Conservation (phyloP, 495 filamentous ascomycete genomes). For the Letharia columbiana region DNA sequence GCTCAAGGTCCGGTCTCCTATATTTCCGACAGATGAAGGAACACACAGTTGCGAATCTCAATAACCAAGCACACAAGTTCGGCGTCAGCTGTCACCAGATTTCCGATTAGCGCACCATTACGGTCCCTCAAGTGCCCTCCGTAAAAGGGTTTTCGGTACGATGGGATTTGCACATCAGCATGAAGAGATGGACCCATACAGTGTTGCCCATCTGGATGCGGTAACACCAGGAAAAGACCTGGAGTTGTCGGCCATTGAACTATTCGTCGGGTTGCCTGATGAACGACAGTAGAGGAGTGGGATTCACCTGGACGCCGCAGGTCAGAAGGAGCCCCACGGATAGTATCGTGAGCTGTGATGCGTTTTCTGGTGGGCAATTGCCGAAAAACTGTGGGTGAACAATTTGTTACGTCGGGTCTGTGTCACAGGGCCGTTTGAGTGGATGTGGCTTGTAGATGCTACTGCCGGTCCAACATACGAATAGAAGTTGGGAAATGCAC, state of each 20-base stretch:
- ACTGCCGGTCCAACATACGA: too few species aligned
- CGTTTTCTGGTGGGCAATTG: not conserved
- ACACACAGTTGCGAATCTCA: too few species aligned
- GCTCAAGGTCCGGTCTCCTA: too few species aligned
- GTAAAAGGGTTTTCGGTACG: too few species aligned
- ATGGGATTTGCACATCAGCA: too few species aligned
- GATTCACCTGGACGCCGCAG: not conserved
- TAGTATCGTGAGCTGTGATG: not conserved
- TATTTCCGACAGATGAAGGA: too few species aligned
- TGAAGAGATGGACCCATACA: not conserved
- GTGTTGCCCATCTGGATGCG: not conserved
- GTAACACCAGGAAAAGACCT: not conserved
- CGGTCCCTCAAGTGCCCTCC: too few species aligned
- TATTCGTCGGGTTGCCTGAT: not conserved
- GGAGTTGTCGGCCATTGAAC: not conserved
- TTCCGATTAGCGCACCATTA: too few species aligned
- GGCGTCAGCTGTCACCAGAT: too few species aligned
- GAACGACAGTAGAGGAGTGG: not conserved
- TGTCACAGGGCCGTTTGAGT: too few species aligned
- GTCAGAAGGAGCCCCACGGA: not conserved
- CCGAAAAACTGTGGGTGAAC: not conserved
- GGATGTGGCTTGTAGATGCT: too few species aligned
- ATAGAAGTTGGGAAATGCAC: not conserved
- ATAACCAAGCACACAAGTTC: too few species aligned
- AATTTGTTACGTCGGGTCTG: not conserved